A percentile compares a stretch with the other conserved stretches of the same genome.
Conservation (phyloP, 495 filamentous ascomycete genomes). For the Talaromyces proteolyticus region DNA sequence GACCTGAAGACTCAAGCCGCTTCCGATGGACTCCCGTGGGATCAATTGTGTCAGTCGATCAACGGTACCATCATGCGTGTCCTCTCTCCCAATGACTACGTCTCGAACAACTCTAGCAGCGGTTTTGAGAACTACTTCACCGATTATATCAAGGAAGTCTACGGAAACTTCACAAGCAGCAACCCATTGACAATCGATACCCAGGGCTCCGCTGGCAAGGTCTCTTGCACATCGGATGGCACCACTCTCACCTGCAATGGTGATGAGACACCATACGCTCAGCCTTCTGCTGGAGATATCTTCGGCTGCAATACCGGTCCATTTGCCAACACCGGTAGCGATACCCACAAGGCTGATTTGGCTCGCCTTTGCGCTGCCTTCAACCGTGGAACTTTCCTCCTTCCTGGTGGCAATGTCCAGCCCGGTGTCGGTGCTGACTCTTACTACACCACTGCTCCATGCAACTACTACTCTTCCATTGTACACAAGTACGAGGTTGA, state of each 20-base stretch:
- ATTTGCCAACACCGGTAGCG: slow-evolving; percentile 45
- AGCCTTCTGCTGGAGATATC: slow-evolving; percentile 57
- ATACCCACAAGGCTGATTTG: slow-evolving; percentile 45
- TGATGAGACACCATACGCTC: slow-evolving; percentile 4
- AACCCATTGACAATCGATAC: slow-evolving; percentile 55
- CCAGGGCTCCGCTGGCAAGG: slow-evolving; percentile 44
- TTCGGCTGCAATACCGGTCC: slow-evolving; percentile 65
- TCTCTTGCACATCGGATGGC: slow-evolving; percentile 44
- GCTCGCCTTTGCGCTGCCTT: slow-evolving; percentile 64
- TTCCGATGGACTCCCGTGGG: slow-evolving; percentile 32
- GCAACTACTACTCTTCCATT: slow-evolving; percentile 67
- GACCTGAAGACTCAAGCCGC: slow-evolving; percentile 22
- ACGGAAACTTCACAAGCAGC: slow-evolving; percentile 46
- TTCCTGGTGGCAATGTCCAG: slow-evolving; percentile 29
- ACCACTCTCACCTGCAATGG: slow-evolving; percentile 39
- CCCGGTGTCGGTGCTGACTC: slow-evolving; percentile 37
- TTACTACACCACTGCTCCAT: slow-evolving; percentile 51
- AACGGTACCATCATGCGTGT: slow-evolving; percentile 10
- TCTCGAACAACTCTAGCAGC: neutral
- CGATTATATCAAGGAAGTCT: slow-evolving; percentile 57
- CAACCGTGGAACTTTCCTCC: slow-evolving; percentile 58
- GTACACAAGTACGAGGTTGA: slow-evolving; percentile 58
- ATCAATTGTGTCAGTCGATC: slow-evolving; percentile 23
- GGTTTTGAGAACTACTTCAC: slow-evolving; percentile 47
- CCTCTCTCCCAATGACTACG: slow-evolving; percentile 1